phyloP scores from a whole-genome alignment of 1,284 basidiomycete genomes.

The Termitomyces sp. region DNA sequence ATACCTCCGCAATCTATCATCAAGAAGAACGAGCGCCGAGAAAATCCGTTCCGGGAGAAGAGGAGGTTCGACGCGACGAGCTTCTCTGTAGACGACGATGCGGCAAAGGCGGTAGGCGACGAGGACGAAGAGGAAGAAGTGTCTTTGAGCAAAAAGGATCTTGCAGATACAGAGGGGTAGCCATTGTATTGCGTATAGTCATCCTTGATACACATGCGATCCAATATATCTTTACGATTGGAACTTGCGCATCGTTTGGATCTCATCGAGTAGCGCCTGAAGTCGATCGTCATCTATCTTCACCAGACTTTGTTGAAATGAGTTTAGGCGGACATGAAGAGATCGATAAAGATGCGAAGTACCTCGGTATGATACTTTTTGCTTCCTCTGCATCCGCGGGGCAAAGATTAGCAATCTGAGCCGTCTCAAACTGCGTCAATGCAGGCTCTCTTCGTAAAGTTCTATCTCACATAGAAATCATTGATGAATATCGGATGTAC shows the following conservation, averaged over 20 bases:
- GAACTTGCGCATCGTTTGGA: conserved; percentile 86
- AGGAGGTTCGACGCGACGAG: conserved; percentile 61
- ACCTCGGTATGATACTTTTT: conserved; percentile 89
- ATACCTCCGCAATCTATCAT: conserved; percentile 66
- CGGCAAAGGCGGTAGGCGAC: conserved; percentile 38
- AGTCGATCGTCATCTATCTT: conserved; percentile 84
- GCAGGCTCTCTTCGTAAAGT: conserved; percentile 71
- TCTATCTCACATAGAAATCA: conserved; percentile 32
- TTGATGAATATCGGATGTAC: neutral
- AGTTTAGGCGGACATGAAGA: conserved; percentile 2
- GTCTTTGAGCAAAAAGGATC: conserved; percentile 45
- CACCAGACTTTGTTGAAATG: conserved; percentile 53
- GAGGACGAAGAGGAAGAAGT: conserved; percentile 55
- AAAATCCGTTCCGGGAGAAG: conserved; percentile 62
- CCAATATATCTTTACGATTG: conserved; percentile 47
- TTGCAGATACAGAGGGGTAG: conserved; percentile 72
- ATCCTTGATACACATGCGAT: neutral
- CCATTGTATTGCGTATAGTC: neutral
- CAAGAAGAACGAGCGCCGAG: conserved; percentile 53
- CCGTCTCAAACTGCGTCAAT: conserved; percentile 86
- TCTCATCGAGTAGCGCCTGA: conserved; percentile 78
- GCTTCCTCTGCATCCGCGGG: conserved; percentile 87
- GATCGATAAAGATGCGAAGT: conserved; percentile 9
- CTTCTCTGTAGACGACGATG: conserved; percentile 35
- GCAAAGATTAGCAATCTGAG: conserved; percentile 87